Evolutionary conservation across 148 eudicot genomes (phyloP).

Genomic region (Linanthus parryae): DNA sequence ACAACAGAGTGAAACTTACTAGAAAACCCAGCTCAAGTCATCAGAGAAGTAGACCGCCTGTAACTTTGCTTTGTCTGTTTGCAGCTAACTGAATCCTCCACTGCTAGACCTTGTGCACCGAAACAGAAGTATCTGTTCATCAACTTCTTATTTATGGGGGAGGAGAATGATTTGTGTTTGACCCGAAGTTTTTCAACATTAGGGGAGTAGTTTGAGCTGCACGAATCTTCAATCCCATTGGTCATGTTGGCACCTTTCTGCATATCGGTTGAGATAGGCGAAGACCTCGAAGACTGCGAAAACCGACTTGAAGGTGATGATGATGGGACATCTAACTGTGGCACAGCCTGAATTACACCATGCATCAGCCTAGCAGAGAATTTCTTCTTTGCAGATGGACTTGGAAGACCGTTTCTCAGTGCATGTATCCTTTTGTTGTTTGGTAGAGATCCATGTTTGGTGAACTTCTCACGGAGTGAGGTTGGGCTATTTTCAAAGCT

Average conservation of each 20-base stretch:
- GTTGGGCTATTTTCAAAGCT: slow-evolving; percentile 22
- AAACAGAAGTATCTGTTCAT: slow-evolving; percentile 85
- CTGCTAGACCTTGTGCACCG: slow-evolving; percentile 70
- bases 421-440: slow-evolving; percentile 31
- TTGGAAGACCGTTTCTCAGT: slow-evolving; percentile 25
- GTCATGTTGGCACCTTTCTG: slow-evolving; percentile 10
- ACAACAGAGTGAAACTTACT: neutral
- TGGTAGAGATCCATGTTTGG: slow-evolving; percentile 19
- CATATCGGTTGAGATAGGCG: slow-evolving; percentile 25
- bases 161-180: slow-evolving; percentile 21
- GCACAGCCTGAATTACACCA: slow-evolving; percentile 51
- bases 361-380: slow-evolving; percentile 49
- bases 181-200: slow-evolving; percentile 17
- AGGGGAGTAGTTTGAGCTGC: slow-evolving; percentile 28
- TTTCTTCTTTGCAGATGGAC: slow-evolving; percentile 42
- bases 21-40: slow-evolving; percentile 10
- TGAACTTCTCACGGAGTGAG: slow-evolving; percentile 47
- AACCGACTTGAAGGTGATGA: slow-evolving; percentile 43
- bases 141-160: slow-evolving; percentile 45
- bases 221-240: slow-evolving; percentile 8
- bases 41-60: slow-evolving; percentile 16
- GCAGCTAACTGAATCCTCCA: slow-evolving; percentile 28
- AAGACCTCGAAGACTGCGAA: slow-evolving; percentile 38
- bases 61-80: slow-evolving; percentile 17
- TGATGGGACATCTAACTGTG: slow-evolving; percentile 26